A percentile compares a stretch with the other conserved stretches of the same genome.
These are phyloP conservation scores for Diplotaxis tenuifolia DNA, from an alignment of 345 rosid species.

Conservation along the genomic window DNA sequence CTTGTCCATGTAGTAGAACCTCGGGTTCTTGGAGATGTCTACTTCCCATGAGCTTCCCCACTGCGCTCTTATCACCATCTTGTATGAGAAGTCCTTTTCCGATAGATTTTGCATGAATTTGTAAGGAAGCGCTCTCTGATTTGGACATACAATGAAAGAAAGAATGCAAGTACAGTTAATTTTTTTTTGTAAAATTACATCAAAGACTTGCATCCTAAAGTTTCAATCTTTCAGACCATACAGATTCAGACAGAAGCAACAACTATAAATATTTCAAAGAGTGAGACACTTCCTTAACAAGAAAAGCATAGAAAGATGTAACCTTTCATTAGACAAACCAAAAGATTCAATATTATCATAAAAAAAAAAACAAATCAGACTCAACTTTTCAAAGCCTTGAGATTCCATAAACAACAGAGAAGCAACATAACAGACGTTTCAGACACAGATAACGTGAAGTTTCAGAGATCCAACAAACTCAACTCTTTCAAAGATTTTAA, in stretches of 20 bases:
- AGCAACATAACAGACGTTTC: neutral
- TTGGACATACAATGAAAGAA: neutral
- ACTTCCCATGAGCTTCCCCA: slow-evolving; percentile 28
- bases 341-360: neutral
- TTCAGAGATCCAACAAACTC: no score
- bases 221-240: neutral
- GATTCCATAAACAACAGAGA: neutral
- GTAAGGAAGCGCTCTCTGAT: slow-evolving; percentile 28
- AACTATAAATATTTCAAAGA: neutral
- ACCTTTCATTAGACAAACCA: neutral
- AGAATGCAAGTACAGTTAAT: neutral
- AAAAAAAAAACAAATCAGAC: neutral
- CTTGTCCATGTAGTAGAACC: slow-evolving; percentile 28
- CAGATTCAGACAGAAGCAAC: no score
- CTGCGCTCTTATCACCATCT: slow-evolving; percentile 24
- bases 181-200: neutral
- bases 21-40: slow-evolving; percentile 5
- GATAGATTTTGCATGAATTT: neutral
- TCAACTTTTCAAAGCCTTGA: neutral
- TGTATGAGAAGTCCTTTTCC: slow-evolving; percentile 8
- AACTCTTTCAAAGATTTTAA: no score
- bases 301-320: neutral
- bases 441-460: neutral
- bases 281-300: neutral
- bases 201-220: neutral